Percentiles rank a stretch among this genome's conserved stretches.
These are phyloP conservation scores for Salvia hispanica DNA, from an alignment of 257 asterid species.

Conservation along the genomic window DNA sequence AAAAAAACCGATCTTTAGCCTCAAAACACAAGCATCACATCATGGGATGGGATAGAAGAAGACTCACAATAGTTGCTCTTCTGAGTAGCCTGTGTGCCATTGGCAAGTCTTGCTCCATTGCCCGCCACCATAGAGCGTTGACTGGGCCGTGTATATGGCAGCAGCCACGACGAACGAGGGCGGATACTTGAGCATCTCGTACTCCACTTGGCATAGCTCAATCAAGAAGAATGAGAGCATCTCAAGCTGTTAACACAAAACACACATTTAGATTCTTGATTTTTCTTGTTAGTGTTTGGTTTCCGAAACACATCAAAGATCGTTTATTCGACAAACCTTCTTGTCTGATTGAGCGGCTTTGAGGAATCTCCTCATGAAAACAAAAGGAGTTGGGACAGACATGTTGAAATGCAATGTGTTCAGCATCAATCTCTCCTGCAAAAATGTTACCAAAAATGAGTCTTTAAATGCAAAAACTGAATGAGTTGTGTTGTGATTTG, in stretches of 20 bases:
- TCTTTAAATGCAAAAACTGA: neutral
- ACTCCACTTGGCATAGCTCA: conserved; percentile 88
- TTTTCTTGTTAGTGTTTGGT: neutral
- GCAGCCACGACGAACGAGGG: conserved; percentile 83
- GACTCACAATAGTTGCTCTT: conserved; percentile 70
- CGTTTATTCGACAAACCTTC: conserved; percentile 52
- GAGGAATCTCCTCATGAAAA: conserved; percentile 78
- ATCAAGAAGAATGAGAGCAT: conserved; percentile 74
- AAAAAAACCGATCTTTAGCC: neutral
- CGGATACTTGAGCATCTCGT: conserved; percentile 76
- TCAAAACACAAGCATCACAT: no score
- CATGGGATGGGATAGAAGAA: no score
- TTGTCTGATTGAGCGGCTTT: conserved; percentile 87
- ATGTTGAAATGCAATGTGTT: conserved; percentile 79
- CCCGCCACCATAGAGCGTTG: conserved; percentile 57
- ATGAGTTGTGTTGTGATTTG: neutral
- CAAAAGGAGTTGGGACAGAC: conserved; percentile 91
- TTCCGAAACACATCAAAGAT: neutral
- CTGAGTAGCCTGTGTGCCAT: conserved; percentile 71
- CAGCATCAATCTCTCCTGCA: conserved; percentile 82
- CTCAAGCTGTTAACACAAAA: conserved; percentile 56
- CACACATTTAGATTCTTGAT: neutral
- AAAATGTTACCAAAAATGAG: neutral
- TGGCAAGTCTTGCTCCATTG: conserved; percentile 90
- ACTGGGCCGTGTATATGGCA: conserved; percentile 75